Evolutionary conservation across 2,329 filamentous ascomycete species (phyloP), one percentile per base, ranked within the genome.

Genomic region (Grosmannia clavigera): DNA sequence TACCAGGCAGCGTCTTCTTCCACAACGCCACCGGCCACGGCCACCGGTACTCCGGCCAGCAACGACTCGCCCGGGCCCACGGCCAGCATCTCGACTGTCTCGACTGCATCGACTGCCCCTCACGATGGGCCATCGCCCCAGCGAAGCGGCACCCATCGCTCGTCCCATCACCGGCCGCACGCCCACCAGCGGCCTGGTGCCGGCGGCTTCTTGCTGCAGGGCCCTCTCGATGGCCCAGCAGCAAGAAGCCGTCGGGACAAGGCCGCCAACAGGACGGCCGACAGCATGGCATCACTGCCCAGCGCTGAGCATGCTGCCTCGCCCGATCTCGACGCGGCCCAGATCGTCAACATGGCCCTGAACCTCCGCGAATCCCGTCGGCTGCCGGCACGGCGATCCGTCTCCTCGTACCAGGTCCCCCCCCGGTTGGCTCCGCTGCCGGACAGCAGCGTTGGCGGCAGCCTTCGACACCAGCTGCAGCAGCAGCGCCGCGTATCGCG

Each of bases 301-400:
- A 22, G 22, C 22, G 22, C 22, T 22, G 22, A 22, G 22, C 22
- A 22, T 22, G 22, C 22, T 2, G 7, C n/a, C 43, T 48, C 43
- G 43, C n/a, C 38, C 25, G 84, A 90, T 66, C 79, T 87, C 62
- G 92, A 96, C 68, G 87, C 92, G 9, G 83, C 87, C 4, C 89
- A 96, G 71, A 95, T 97, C 64, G 90, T 97, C 51, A 91, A 91
- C 68, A 88, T 97, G 81, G 92, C 92, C 1, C 74, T 97, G 66
- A 94, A 87, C 64, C 74, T 97, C 57, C 95, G 88, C 74, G 90
- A 96, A 71, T 89, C 86, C 68, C 83, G 84, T 64, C 83, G 83
- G 68, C 79, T 79, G 73, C 38, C 38, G 38, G 38, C 75, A 71
- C 81, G 76, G 72, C 80, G 75, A 71, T 84, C 70, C 70, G 79